Evolutionary conservation across 2,329 filamentous ascomycete genomes (phyloP).

Genomic region (Nemania sp.): DNA sequence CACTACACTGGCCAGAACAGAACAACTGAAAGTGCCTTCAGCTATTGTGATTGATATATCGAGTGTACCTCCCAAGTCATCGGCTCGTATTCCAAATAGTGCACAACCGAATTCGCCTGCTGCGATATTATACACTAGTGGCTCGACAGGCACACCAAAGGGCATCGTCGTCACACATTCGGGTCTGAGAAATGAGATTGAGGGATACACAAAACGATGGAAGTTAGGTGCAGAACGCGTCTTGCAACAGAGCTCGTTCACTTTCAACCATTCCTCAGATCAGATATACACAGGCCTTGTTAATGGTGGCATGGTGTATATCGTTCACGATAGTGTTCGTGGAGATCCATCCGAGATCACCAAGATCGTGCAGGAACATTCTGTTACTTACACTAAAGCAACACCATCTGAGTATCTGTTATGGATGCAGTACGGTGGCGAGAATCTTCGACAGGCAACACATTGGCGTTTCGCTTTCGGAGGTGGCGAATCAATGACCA

Average conservation of each 20-base stretch:
- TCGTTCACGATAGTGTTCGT: slow-evolving; percentile 39
- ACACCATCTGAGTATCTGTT: slow-evolving; percentile 45
- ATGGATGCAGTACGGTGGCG: slow-evolving; percentile 28
- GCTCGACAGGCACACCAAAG: slow-evolving; percentile 39
- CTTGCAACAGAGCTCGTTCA: slow-evolving; percentile 45
- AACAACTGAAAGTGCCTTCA: no score
- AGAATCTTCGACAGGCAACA: background rate
- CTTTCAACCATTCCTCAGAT: slow-evolving; percentile 46
- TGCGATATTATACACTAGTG: slow-evolving; percentile 33
- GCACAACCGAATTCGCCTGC: slow-evolving; percentile 2
- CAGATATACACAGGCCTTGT: slow-evolving; percentile 33
- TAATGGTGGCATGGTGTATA: slow-evolving; percentile 43
- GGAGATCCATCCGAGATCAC: slow-evolving; percentile 41
- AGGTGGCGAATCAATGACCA: slow-evolving; percentile 39
- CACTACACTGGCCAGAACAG: background rate
- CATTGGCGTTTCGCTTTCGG: slow-evolving; percentile 40
- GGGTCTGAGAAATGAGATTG: slow-evolving; percentile 37
- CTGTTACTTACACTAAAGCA: slow-evolving; percentile 41
- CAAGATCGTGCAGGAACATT: slow-evolving; percentile 38
- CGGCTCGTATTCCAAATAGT: background rate
- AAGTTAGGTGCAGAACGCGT: slow-evolving; percentile 33
- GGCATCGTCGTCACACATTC: slow-evolving; percentile 38
- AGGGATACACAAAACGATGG: slow-evolving; percentile 24
- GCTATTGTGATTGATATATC: slow-evolving; percentile 14
- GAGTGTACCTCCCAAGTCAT: background rate